Percentiles rank a stretch among this genome's conserved stretches.
phyloP scores from a whole-genome alignment of 2,329 filamentous ascomycete genomes.

The Aureobasidium sp. region DNA sequence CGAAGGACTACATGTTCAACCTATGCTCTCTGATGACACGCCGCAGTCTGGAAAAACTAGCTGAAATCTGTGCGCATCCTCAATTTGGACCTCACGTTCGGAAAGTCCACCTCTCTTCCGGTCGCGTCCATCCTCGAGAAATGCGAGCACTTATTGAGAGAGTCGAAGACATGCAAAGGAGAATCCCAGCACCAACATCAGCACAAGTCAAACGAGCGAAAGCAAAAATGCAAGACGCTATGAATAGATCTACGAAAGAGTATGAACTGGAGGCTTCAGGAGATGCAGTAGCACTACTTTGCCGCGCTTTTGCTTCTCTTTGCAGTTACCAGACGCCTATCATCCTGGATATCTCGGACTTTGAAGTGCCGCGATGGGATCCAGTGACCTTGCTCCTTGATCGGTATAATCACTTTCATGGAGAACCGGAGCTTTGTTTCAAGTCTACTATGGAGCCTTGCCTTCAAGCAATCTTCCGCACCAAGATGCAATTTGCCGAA shows the following conservation, averaged over 20 bases:
- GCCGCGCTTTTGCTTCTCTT: background rate
- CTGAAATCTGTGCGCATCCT: background rate
- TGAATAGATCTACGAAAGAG: conserved; percentile 4
- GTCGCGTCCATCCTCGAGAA: background rate
- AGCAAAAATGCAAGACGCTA: conserved; percentile 1
- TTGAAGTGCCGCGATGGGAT: background rate
- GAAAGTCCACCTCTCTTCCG: background rate
- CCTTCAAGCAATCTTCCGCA: background rate
- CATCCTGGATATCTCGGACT: conserved; percentile 2
- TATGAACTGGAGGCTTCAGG: background rate
- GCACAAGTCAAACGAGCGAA: conserved; percentile 1
- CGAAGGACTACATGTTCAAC: conserved; percentile 6
- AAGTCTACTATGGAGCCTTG: conserved; percentile 7
- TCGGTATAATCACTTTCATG: background rate
- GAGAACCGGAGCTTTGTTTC: conserved; percentile 6
- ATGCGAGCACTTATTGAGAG: background rate
- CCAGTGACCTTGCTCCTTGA: background rate
- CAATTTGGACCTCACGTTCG: background rate
- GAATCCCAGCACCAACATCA: background rate
- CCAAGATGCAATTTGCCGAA: background rate
- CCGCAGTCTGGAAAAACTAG: background rate
- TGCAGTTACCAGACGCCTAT: background rate
- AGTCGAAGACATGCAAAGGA: conserved; percentile 1
- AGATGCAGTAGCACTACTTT: background rate
- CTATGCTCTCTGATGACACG: conserved; percentile 7